Base-by-base conservation (phyloP, 2,329 filamentous ascomycete genomes). In the Fusarium sp. region DNA sequence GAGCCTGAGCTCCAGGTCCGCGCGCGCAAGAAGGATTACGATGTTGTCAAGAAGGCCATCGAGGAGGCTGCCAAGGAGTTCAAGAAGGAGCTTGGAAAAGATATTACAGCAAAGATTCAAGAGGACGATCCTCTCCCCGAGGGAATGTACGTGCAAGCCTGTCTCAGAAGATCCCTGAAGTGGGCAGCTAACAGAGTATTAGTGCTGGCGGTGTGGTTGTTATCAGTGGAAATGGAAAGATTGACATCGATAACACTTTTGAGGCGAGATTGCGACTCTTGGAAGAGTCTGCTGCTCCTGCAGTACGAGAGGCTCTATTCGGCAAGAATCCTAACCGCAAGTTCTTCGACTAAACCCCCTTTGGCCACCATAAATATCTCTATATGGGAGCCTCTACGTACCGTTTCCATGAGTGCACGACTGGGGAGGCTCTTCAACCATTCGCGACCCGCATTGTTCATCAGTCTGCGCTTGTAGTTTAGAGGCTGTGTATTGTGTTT, bases 231-330 rank as follows among this genome's bases (percentile, higher is more conserved):
- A 88, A 88, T 74, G 96, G 96, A 82, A 98, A 96, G 88, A 98
- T 99, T 82, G 95, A 97, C 79, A 96, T 99, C 83, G 95, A 98
- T 89, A 98, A 99, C 87, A 98, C 96, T 62, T 93, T 98, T 77
- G 96, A 98, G 82, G 93, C 97, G 81, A 92, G 96, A 75, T 87
- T 99, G 83, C 90, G 89, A 79, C 88, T 98, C 69, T 90, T 98
- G 74, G 93, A 97, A 85, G 91, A 92, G 64, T 93, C 93, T 76
- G 93, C 94, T 58, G 89, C 98, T 66, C 96, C 96, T 19, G 91
- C 91, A 49, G 92, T 99, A 79, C 90, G 96, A 80, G 90, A 93
- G 82, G 93, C 93, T 21, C 88, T 99, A 67, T 99, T 99, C 80
- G 96, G 96, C 69, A 92, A 94, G 86, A 99, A 99, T 87, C 88